Base-by-base conservation (phyloP, 2,329 filamentous ascomycete species). In the Penicillium sp. region DNA sequence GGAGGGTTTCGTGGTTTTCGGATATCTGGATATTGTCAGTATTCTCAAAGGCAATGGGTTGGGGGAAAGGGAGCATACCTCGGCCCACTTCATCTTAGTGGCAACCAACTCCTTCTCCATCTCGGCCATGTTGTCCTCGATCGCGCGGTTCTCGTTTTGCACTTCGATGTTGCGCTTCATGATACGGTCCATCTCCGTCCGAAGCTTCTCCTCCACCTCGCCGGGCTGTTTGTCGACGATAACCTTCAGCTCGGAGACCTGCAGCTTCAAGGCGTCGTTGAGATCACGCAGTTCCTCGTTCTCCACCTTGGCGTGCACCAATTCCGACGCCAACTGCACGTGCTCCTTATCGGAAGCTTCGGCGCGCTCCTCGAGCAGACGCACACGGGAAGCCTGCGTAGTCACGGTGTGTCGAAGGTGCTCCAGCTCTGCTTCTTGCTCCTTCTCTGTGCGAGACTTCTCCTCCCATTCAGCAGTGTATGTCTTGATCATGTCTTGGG, bases 381-480 rank as follows among this genome's bases (percentile, higher is more conserved):
- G 89, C n/a, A 97, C 82, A 63, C 89, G 87, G 33, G 85, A 72
- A n/a, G 85, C 81, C 27, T 94, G 82, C 39, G 81, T 82, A 10
- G 81, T 71, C 57, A 90, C 91, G 20, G 81, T 79, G 20, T 80
- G 76, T 61, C 84, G 85, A 55, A 97, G 78, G 9, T 81, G 77
- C 58, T 92, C 88, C 4, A 97, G 74, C 69, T 97, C 92, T 13
- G 81, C 79, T 68, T 96, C 90, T 2, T 89, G 85, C 54, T 91
- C 90, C 67, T 88, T 89, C 63, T 96, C 90, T 0, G 80, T 68
- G n/a, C 85, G 85, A 7, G 87, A 88, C 74, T 91, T 91, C 65
- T 96, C 92, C 68, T 95, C 90, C 92, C 92, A 99, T 67, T 99
- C 94, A 0, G 80, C 69, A 0, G 87, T 87, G 70, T 97, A 99